Evolutionary conservation across 23 red algal genomes (phyloP), one percentile per base, ranked within the genome.

Genomic region (Gracilaria vermiculophylla): DNA sequence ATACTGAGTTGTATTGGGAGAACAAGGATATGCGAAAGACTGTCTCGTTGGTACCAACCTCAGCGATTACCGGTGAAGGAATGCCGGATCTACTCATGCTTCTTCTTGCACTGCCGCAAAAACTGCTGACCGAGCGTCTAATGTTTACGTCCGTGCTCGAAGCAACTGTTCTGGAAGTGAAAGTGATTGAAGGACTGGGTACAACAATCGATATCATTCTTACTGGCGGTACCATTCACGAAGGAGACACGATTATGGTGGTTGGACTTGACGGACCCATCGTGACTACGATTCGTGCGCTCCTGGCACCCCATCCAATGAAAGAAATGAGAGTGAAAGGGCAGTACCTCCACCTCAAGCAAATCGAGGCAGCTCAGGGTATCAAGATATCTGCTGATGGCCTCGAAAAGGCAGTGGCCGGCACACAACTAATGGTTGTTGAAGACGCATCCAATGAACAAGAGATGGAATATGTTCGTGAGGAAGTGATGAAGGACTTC

Each of bases 221-320:
- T 48, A 95, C 97, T 11, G 94, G 91, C 6, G 97, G 97, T 16
- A 80, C 82, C 11, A 91, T 99, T 27, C 69, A 83, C 42, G 97
- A 99, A 62, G 92, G 87, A 48, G 97, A 95, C 37, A 99, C 97
- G 27, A 95, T 99, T 43, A 92, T 99, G 52, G 92, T 99, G 34
- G 94, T 94, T 48, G 97, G 97, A 28, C 74, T 99, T 20, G 97
- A 99, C 67, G 97, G 93, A 45, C 93, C 97, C 4, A 95, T 99
- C 27, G 92, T 95, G n/a, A 91, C 92, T 0, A 91, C 92, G 47
- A 86, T 99, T 64, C 97, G 97, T 6, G 97, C 92, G 8, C 82
- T 99, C 21, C 78, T 99, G 54, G 95, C 97, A 67, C 97, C 97
- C 3, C 97, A 99, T 76, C 97, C 97, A 19, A 99, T 99, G 97